Evolutionary conservation across 176 grass and related monocot genomes (phyloP).

Genomic region (Urochloa ruziziensis): DNA sequence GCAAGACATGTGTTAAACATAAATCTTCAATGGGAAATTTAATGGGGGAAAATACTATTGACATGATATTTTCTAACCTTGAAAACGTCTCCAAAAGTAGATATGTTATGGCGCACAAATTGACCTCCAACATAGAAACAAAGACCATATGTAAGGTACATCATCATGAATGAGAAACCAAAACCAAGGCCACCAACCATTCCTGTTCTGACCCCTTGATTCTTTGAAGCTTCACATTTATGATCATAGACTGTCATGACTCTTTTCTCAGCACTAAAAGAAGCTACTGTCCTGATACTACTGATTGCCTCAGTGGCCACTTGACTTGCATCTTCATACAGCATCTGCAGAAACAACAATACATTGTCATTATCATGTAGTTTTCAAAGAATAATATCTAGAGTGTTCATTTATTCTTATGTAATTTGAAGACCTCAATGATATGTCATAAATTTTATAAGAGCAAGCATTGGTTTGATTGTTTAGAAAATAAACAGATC

Average conservation of each 20-base stretch:
- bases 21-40: neutral
- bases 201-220: constrained; percentile 62
- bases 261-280: constrained; percentile 66
- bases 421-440: neutral
- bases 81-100: constrained; percentile 59
- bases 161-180: constrained; percentile 69
- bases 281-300: constrained; percentile 79
- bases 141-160: constrained; percentile 67
- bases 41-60: neutral
- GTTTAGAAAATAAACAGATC: neutral
- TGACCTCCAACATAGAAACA: constrained; percentile 78
- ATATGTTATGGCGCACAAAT: constrained; percentile 46
- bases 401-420: neutral
- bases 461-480: neutral
- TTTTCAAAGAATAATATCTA: constrained; percentile 8
- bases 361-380: neutral
- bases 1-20: constrained; percentile 22
- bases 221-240: constrained; percentile 72
- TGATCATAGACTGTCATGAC: constrained; percentile 52
- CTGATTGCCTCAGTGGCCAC: constrained; percentile 76
- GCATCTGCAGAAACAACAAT: constrained; percentile 36
- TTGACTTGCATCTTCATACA: constrained; percentile 88
- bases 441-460: neutral
- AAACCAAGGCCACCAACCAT: constrained; percentile 66
- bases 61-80: constrained; percentile 46